phyloP scores from a whole-genome alignment of 371 early-diverging fungal species.

The Gilbertella persicaria region DNA sequence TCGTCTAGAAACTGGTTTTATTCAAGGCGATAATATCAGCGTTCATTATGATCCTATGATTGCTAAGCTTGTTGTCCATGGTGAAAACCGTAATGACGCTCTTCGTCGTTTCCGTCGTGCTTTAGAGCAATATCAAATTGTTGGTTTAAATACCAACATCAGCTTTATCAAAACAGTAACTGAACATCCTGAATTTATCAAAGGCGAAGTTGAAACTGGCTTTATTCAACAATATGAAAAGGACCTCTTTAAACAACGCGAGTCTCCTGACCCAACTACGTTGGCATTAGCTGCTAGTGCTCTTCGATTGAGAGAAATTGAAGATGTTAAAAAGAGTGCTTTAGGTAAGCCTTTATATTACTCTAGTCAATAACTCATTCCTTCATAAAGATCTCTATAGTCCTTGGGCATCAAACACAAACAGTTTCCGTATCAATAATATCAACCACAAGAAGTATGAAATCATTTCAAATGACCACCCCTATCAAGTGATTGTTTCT shows the following conservation, averaged over 20 bases:
- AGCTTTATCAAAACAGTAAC: conserved; percentile 83
- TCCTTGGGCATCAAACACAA: conserved; percentile 55
- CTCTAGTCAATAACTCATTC: too few species aligned
- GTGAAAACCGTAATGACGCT: conserved; percentile 83
- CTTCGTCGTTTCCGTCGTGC: conserved; percentile 80
- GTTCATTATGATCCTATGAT: conserved; percentile 98
- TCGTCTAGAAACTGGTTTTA: conserved; percentile 92
- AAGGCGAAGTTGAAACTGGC: conserved; percentile 92
- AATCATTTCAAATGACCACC: conserved; percentile 25
- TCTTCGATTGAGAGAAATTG: conserved; percentile 55
- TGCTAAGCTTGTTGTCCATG: conserved; percentile 91
- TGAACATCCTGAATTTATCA: conserved; percentile 81
- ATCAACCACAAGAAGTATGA: conserved; percentile 42
- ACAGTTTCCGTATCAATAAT: conserved; percentile 61
- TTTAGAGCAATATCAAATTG: conserved; percentile 83
- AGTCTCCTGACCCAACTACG: conserved; percentile 53
- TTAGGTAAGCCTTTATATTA: conserved; percentile 18
- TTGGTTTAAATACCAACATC: conserved; percentile 92
- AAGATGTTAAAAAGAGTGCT: conserved; percentile 28
- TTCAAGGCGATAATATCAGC: conserved; percentile 88
- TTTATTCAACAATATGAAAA: conserved; percentile 83
- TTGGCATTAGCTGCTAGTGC: conserved; percentile 78
- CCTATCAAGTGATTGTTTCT: conserved; percentile 34
- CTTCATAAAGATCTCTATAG: background rate
- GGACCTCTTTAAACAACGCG: conserved; percentile 63